Evolutionary conservation across 1,139 yeast species (phyloP).

Genomic region (Diutina mesorugosa): DNA sequence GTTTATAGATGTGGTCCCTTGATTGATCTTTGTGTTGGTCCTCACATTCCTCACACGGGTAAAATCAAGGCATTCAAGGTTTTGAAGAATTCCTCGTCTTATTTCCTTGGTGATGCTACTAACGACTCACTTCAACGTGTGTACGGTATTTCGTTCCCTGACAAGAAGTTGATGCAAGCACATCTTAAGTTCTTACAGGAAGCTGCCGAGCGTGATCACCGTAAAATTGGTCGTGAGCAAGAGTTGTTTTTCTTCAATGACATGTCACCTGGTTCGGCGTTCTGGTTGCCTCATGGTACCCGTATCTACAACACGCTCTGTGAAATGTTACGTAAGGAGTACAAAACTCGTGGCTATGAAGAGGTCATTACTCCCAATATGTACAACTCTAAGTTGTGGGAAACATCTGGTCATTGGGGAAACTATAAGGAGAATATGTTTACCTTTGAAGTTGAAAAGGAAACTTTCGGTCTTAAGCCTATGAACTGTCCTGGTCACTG

Average conservation of each 20-base stretch:
- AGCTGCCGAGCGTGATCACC: conserved; percentile 95
- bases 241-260: conserved; percentile 92
- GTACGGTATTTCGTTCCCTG: conserved; percentile 98
- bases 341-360: conserved; percentile 84
- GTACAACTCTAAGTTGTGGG: conserved; percentile 94
- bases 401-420: conserved; percentile 96
- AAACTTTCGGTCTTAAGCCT: conserved; percentile 79
- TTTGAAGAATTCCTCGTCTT: conserved; percentile 90
- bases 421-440: conserved; percentile 96
- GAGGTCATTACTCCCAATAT: conserved; percentile 98
- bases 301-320: conserved; percentile 83
- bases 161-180: conserved; percentile 91
- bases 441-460: conserved; percentile 90
- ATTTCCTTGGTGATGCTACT: conserved; percentile 85
- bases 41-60: conserved; percentile 97
- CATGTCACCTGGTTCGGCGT: conserved; percentile 93
- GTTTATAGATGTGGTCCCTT: conserved; percentile 97
- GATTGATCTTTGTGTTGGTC: conserved; percentile 96
- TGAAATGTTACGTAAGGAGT: conserved; percentile 68
- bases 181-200: conserved; percentile 91
- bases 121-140: conserved; percentile 96
- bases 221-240: conserved; percentile 93
- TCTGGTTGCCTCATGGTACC: conserved; percentile 98
- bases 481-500: conserved; percentile 99
- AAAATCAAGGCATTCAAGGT: conserved; percentile 90